phyloP scores from a whole-genome alignment of 2,329 filamentous ascomycete species.

The Tolypocladium guangdongense region DNA sequence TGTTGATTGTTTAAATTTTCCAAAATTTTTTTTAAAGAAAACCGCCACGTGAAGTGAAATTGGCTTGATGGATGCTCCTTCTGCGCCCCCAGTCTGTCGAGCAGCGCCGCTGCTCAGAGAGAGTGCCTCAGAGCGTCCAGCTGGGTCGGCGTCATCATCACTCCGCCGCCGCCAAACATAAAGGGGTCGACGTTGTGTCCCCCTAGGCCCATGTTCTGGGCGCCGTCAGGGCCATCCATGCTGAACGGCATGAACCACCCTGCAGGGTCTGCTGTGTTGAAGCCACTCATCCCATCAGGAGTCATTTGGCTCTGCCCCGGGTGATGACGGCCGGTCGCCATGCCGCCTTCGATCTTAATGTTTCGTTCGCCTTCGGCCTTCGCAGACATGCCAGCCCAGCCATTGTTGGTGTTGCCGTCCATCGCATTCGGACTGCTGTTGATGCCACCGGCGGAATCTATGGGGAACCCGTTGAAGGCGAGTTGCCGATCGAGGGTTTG shows the following conservation, averaged over 20 bases:
- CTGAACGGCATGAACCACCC: conserved; percentile 95
- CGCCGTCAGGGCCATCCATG: conserved; percentile 61
- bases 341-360: conserved; percentile 13
- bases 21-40: no score
- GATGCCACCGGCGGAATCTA: conserved; percentile 28
- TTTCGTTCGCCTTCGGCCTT: conserved; percentile 15
- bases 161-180: conserved; percentile 33
- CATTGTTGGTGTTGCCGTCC: conserved; percentile 20
- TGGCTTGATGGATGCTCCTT: no score
- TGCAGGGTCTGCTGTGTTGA: conserved; percentile 36
- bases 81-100: neutral
- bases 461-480: conserved; percentile 63
- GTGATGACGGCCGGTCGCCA: conserved; percentile 16
- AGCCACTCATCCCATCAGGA: conserved; percentile 10
- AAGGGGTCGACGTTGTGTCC: conserved; percentile 37
- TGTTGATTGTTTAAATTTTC: no score
- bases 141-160: conserved; percentile 25
- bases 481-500: conserved; percentile 67
- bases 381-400: conserved; percentile 31
- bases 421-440: conserved; percentile 26
- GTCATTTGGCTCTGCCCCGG: conserved; percentile 11
- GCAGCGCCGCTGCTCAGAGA: conserved; percentile 9
- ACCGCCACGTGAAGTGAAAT: neutral
- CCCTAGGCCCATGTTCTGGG: conserved; percentile 33
- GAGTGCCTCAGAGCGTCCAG: conserved; percentile 20